Conservation (phyloP, 495 filamentous ascomycete species). For the Penicillium crystallinum region DNA sequence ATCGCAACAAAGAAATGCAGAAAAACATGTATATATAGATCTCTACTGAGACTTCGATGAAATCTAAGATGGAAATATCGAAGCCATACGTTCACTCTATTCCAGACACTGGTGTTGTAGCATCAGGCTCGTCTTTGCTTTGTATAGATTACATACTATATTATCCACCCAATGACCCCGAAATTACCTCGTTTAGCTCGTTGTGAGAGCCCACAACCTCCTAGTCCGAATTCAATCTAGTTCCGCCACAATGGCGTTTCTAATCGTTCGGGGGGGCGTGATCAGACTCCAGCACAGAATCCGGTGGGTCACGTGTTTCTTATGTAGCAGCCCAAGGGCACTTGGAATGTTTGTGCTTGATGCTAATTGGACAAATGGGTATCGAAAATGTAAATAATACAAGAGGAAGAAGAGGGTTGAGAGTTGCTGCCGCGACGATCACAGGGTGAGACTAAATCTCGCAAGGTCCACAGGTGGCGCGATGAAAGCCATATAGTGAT, state of each 20-base stretch:
- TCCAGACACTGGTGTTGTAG: background rate
- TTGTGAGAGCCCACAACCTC: background rate
- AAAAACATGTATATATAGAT: background rate
- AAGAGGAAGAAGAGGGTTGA: background rate
- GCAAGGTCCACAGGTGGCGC: background rate
- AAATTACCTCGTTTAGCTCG: background rate
- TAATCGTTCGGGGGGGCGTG: background rate
- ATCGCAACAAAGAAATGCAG: background rate
- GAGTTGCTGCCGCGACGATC: background rate
- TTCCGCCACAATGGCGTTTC: conserved; percentile 1
- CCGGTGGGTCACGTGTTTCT: background rate
- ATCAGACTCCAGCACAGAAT: background rate
- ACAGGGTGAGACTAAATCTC: background rate
- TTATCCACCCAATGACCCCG: background rate
- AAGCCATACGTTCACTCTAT: background rate
- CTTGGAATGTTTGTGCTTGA: background rate
- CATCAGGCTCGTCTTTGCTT: background rate
- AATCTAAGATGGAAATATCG: background rate
- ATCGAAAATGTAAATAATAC: conserved; percentile 15
- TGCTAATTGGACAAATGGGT: conserved; percentile 11
- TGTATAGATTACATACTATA: background rate
- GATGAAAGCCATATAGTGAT: background rate
- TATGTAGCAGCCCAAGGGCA: background rate
- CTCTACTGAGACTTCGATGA: background rate
- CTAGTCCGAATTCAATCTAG: background rate